phyloP scores from a whole-genome alignment of 148 eudicot genomes.

The Fagopyrum homotropicum region DNA sequence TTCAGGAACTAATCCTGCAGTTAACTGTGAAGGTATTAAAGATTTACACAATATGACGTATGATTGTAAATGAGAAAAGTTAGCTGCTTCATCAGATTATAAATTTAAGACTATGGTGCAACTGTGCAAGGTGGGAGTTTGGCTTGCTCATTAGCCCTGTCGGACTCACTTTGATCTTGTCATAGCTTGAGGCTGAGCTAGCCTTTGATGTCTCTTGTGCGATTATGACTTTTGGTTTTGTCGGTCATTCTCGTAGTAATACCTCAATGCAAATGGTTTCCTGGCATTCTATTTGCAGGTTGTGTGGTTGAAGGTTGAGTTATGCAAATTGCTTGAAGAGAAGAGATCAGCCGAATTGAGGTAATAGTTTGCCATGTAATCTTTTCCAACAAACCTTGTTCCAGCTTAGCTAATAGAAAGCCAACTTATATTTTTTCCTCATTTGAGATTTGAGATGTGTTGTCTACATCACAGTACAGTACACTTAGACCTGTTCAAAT shows the following conservation, averaged over 20 bases:
- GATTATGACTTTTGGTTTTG: neutral
- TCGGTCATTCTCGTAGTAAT: neutral
- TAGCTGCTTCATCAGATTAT: neutral
- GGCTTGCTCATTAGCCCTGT: neutral
- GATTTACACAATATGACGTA: neutral
- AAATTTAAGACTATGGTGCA: neutral
- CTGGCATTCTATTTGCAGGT: slow-evolving; percentile 40
- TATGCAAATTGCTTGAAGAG: slow-evolving; percentile 88
- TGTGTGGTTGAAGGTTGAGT: slow-evolving; percentile 73
- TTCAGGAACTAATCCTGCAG: neutral
- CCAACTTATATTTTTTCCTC: no score
- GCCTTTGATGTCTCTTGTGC: neutral
- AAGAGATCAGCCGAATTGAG: slow-evolving; percentile 88
- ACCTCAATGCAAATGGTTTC: neutral
- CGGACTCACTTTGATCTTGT: neutral
- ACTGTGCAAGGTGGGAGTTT: neutral
- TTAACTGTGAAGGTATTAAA: neutral
- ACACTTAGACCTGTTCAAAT: no score
- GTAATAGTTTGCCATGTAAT: slow-evolving; percentile 22
- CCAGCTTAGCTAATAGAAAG: no score
- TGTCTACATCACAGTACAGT: no score
- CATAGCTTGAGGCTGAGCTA: neutral
- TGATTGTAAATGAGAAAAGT: neutral
- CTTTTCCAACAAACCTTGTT: neutral
- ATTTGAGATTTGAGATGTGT: no score